Evolutionary conservation across 805 yeast species (phyloP).

Genomic region (Zygoascus flipseniorum): DNA sequence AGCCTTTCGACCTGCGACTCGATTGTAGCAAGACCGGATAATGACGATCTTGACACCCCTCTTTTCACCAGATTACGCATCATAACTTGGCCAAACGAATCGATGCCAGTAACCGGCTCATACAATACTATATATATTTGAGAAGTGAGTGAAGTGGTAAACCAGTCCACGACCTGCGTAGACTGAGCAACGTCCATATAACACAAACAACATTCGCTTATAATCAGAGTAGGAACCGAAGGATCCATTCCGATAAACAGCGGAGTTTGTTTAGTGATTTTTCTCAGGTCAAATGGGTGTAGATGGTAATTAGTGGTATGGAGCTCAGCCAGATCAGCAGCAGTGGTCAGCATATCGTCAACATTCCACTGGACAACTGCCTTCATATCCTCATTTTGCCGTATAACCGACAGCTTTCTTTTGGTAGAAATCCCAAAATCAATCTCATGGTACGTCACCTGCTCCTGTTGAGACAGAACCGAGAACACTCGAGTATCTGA

Average conservation of each 20-base stretch:
- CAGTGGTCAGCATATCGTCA: not conserved
- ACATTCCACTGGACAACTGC: slow-evolving; percentile 19
- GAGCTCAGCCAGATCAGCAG: slow-evolving; percentile 8
- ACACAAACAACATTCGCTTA: slow-evolving; percentile 73
- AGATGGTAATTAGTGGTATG: slow-evolving; percentile 38
- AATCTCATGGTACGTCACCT: slow-evolving; percentile 45
- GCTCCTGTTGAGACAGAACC: slow-evolving; percentile 28
- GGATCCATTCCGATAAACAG: slow-evolving; percentile 25
- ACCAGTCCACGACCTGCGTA: slow-evolving; percentile 35
- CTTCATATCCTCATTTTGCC: slow-evolving; percentile 25
- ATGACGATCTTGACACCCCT: slow-evolving; percentile 54
- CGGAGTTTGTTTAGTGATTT: slow-evolving; percentile 16
- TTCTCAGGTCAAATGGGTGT: slow-evolving; percentile 47
- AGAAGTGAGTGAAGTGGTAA: slow-evolving; percentile 26
- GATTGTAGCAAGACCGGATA: slow-evolving; percentile 43
- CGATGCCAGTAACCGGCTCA: slow-evolving; percentile 60
- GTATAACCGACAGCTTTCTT: slow-evolving; percentile 44
- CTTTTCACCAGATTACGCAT: slow-evolving; percentile 46
- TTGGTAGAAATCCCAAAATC: slow-evolving; percentile 52
- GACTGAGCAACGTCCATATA: slow-evolving; percentile 50
- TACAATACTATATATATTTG: slow-evolving; percentile 40
- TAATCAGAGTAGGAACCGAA: slow-evolving; percentile 46
- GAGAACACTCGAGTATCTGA: slow-evolving; percentile 64
- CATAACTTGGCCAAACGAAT: slow-evolving; percentile 65
- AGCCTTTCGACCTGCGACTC: slow-evolving; percentile 35